Base-by-base conservation (phyloP, 1,284 basidiomycete species). In the Thelephora terrestris region DNA sequence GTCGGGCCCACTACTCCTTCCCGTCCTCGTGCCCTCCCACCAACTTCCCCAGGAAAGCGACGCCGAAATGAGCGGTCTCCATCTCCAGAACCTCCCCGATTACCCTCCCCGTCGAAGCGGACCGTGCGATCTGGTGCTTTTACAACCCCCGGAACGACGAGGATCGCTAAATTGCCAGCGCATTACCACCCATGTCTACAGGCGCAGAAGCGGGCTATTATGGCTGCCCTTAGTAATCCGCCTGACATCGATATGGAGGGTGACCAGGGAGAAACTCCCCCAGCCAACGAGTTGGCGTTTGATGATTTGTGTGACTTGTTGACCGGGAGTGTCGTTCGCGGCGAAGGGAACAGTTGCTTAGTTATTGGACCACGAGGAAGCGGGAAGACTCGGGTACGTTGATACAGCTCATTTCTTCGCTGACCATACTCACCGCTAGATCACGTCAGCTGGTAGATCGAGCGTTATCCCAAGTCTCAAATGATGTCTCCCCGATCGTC, bases 291-390 rank as follows among this genome's bases (percentile, higher is more conserved):
- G 1, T 55, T 68, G 18, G 76, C 81, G 0, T 64, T 65, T 18
- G 57, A 74, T 35, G 78, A 85, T 44, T 62, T 95, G 4, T 59
- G 66, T 1, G 74, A 76, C 43, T 64, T 95, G 21, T 66, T 94
- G 5, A 63, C 67, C 20, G 91, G 90, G 2, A 90, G 88, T 1
- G 74, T 86, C 2, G 67, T 70, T 24, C 77, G 90, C 29, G 85
- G 85, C 3, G 91, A 95, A 68, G 91, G 91, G 3, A 95, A 95
- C 56, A 92, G 90, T 52, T 93, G 90, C 57, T 71, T 95, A 48
- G 61, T 95, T 5, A 72, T 91, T 34, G 91, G 91, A 6, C 83
- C 90, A 2, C 72, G 81, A 50, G 88, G 88, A 12, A 86, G 82
- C 54, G 91, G 91, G 18, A 94, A 95, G 68, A 83, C 86, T 1